Percentiles rank a stretch among this genome's conserved stretches.
phyloP scores from a whole-genome alignment of 129 eudicot species.

The Kitagawia praeruptora region DNA sequence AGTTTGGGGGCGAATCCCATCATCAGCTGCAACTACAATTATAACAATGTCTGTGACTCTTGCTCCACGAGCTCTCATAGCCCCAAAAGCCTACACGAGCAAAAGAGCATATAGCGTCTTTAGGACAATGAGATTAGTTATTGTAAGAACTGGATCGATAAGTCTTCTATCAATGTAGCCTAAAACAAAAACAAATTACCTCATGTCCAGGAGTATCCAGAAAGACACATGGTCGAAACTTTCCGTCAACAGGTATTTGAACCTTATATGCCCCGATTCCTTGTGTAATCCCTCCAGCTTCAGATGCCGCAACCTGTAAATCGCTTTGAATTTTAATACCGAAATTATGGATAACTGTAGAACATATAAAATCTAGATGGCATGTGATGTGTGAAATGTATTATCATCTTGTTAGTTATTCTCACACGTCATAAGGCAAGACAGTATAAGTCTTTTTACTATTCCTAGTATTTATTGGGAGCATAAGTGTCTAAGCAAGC shows the following conservation, averaged over 20 bases:
- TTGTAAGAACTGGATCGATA: background rate
- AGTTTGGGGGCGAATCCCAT: conserved; percentile 94
- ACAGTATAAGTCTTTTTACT: background rate
- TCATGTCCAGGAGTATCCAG: conserved; percentile 99
- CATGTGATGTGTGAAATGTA: too few species aligned
- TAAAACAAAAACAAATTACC: conserved; percentile 33
- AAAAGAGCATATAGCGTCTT: background rate
- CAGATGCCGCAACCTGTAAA: conserved; percentile 89
- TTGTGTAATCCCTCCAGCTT: conserved; percentile 99
- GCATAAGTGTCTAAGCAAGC: background rate
- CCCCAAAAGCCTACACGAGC: conserved; percentile 83
- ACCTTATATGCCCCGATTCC: conserved; percentile 98
- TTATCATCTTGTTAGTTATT: background rate
- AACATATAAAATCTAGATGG: background rate
- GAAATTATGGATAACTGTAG: background rate
- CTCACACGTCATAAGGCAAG: background rate
- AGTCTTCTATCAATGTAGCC: background rate
- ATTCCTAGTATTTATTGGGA: background rate
- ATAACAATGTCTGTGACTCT: conserved; percentile 96
- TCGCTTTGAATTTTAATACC: conserved; percentile 6
- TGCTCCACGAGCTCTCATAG: conserved; percentile 99
- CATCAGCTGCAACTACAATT: conserved; percentile 98
- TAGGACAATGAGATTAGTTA: background rate
- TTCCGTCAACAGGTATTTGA: conserved; percentile 81
- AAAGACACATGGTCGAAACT: conserved; percentile 66